Conservation (phyloP, 345 rosid genomes). For the Acer saccharum region DNA sequence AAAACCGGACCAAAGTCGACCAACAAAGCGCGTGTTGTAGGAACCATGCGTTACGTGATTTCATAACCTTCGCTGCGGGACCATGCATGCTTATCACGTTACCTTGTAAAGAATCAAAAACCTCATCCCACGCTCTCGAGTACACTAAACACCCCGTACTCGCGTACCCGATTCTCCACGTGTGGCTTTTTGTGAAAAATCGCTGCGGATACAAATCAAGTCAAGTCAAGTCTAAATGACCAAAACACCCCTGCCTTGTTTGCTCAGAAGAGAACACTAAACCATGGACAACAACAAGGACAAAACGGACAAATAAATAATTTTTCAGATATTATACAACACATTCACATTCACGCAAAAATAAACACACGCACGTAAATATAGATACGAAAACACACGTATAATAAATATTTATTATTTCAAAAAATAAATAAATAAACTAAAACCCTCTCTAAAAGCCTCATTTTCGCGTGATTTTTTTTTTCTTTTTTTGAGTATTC, state of each 20-base stretch:
- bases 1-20: neutral
- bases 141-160: neutral
- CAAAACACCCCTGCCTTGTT: conserved; percentile 1
- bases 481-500: neutral
- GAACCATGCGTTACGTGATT: conserved; percentile 29
- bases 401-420: neutral
- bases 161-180: neutral
- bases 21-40: conserved; percentile 14
- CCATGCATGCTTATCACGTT: conserved; percentile 26
- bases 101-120: neutral
- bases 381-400: neutral
- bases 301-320: conserved; percentile 1
- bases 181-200: conserved; percentile 5
- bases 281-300: neutral
- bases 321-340: neutral
- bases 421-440: neutral
- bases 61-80: conserved; percentile 31
- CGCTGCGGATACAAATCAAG: neutral
- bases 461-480: conserved; percentile 1
- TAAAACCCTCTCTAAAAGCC: conserved; percentile 14
- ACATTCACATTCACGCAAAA: neutral
- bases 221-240: neutral
- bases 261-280: neutral
- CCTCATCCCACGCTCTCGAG: neutral
- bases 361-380: conserved; percentile 4